phyloP scores from a whole-genome alignment of 805 yeast species.

The Kodamaea kakaduensis region DNA sequence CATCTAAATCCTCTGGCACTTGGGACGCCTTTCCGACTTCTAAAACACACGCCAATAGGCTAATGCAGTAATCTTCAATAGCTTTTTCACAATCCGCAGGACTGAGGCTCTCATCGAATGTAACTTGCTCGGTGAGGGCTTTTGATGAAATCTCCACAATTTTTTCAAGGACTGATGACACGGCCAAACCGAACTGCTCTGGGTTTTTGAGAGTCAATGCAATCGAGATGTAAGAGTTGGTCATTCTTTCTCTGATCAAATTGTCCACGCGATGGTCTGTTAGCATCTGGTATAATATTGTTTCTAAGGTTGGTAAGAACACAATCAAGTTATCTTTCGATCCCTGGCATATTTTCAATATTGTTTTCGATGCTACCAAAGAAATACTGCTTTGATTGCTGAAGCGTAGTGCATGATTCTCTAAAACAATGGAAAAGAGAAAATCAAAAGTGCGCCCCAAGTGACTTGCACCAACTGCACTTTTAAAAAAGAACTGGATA shows the following conservation, averaged over 20 bases:
- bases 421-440: slow-evolving; percentile 41
- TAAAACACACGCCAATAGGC: slow-evolving; percentile 59
- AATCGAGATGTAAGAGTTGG: slow-evolving; percentile 60
- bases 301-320: slow-evolving; percentile 47
- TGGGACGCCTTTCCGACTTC: slow-evolving; percentile 70
- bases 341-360: slow-evolving; percentile 54
- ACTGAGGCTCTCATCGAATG: not conserved
- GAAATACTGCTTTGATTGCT: slow-evolving; percentile 26
- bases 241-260: slow-evolving; percentile 54
- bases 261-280: slow-evolving; percentile 35
- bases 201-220: slow-evolving; percentile 53
- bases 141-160: slow-evolving; percentile 12
- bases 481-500: slow-evolving; percentile 55
- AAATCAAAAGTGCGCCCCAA: slow-evolving; percentile 53
- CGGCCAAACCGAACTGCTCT: slow-evolving; percentile 18
- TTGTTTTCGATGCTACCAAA: slow-evolving; percentile 45
- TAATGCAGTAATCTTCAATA: slow-evolving; percentile 45
- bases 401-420: slow-evolving; percentile 8
- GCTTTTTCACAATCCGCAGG: slow-evolving; percentile 13
- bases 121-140: slow-evolving; percentile 12
- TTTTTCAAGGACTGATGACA: slow-evolving; percentile 18
- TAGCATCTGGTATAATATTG: slow-evolving; percentile 45
- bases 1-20: slow-evolving; percentile 50
- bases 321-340: slow-evolving; percentile 41
- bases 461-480: slow-evolving; percentile 39